phyloP scores from a whole-genome alignment of 106 monocot genomes.

The Acorus calamus region DNA sequence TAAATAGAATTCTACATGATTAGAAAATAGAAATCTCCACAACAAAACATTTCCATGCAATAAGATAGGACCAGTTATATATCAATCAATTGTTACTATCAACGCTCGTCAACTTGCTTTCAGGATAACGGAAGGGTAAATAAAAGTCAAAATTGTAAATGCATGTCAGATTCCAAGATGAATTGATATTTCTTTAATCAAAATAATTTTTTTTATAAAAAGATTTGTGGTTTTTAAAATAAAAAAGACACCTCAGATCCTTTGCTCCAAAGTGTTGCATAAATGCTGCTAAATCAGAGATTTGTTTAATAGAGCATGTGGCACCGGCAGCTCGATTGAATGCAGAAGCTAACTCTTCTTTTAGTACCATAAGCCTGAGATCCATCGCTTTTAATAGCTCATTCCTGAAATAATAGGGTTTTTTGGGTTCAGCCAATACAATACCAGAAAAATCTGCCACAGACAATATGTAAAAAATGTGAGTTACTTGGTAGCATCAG shows the following conservation, averaged over 20 bases:
- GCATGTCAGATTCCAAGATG: no score
- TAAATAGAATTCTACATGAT: no score
- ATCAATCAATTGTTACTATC: no score
- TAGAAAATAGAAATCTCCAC: no score
- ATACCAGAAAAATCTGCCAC: not conserved
- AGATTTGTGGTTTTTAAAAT: no score
- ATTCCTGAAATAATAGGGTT: conserved; percentile 38
- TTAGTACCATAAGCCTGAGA: conserved; percentile 45
- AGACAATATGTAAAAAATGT: not conserved
- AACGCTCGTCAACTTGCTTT: no score
- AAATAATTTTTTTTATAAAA: no score
- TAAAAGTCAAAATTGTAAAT: no score
- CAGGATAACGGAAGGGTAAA: no score
- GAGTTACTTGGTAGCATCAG: conserved; percentile 73
- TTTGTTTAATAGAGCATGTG: conserved; percentile 33
- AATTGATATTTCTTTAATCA: no score
- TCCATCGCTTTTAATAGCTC: conserved; percentile 74
- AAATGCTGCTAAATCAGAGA: conserved; percentile 63
- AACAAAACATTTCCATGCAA: no score
- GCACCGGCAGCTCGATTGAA: conserved; percentile 46
- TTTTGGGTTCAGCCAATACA: conserved; percentile 2
- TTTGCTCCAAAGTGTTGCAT: conserved; percentile 52
- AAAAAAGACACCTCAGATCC: conserved; percentile 50
- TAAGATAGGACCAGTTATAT: no score
- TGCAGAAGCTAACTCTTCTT: conserved; percentile 44